These are phyloP conservation scores for Allantophomopsis cytisporea DNA, from an alignment of 2,329 filamentous ascomycete genomes.

Conservation along the genomic window DNA sequence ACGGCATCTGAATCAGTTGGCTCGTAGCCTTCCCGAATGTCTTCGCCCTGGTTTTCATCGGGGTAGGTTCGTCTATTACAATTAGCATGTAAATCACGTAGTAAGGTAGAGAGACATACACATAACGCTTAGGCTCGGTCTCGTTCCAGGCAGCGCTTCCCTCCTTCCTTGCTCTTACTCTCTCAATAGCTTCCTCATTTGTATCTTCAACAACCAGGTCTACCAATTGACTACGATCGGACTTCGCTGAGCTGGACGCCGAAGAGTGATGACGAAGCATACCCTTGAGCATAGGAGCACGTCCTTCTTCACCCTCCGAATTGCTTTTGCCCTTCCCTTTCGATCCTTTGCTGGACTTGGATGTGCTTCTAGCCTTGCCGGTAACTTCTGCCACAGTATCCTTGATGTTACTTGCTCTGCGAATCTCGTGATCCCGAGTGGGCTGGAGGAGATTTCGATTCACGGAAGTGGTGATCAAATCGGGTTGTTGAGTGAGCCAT, in stretches of 20 bases:
- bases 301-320: slow-evolving; percentile 13
- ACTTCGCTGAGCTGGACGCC: slow-evolving; percentile 31
- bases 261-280: slow-evolving; percentile 32
- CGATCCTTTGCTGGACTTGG: slow-evolving; percentile 8
- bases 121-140: slow-evolving; percentile 36
- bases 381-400: slow-evolving; percentile 19
- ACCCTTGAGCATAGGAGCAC: slow-evolving; percentile 16
- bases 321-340: slow-evolving; percentile 9
- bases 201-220: slow-evolving; percentile 54
- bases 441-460: slow-evolving; percentile 40
- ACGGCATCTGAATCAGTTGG: slow-evolving; percentile 27
- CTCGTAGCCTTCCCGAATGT: slow-evolving; percentile 38
- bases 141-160: slow-evolving; percentile 47
- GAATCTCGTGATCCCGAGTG: slow-evolving; percentile 22
- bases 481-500: slow-evolving; percentile 37
- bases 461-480: slow-evolving; percentile 37
- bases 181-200: slow-evolving; percentile 45
- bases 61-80: slow-evolving; percentile 29
- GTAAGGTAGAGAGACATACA: slow-evolving; percentile 24
- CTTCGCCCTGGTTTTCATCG: slow-evolving; percentile 15
- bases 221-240: slow-evolving; percentile 47
- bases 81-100: slow-evolving; percentile 1
- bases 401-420: slow-evolving; percentile 22
- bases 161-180: slow-evolving; percentile 47
- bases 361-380: slow-evolving; percentile 11